Percentiles rank a stretch among this genome's conserved stretches.
These are phyloP conservation scores for Thermoascus crustaceus DNA, from an alignment of 2,329 filamentous ascomycete genomes.

Conservation along the genomic window DNA sequence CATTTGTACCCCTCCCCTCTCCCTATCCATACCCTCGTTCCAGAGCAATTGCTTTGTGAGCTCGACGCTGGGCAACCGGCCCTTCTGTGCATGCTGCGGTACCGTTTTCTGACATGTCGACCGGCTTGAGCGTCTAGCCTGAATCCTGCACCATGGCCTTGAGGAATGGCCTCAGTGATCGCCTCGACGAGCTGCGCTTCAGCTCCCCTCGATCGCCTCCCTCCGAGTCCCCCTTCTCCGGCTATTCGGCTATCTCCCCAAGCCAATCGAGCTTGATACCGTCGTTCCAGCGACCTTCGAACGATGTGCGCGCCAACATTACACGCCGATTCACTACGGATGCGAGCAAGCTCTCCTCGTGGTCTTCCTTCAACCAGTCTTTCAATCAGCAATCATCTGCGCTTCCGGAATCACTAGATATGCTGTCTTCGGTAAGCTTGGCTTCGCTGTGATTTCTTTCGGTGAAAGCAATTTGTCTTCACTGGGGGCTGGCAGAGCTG, in stretches of 20 bases:
- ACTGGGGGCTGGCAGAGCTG: background rate
- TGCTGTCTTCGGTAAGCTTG: slow-evolving; percentile 45
- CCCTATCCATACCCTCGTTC: slow-evolving; percentile 7
- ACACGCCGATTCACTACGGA: slow-evolving; percentile 93
- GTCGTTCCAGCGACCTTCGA: slow-evolving; percentile 46
- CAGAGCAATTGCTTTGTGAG: background rate
- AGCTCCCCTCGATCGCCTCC: slow-evolving; percentile 68
- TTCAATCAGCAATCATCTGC: slow-evolving; percentile 43
- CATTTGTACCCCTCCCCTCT: slow-evolving; percentile 4
- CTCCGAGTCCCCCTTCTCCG: slow-evolving; percentile 66
- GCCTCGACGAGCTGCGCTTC: slow-evolving; percentile 74
- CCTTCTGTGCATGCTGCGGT: background rate
- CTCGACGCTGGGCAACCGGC: background rate
- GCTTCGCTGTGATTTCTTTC: slow-evolving; percentile 2
- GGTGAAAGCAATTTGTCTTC: no score
- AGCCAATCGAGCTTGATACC: slow-evolving; percentile 56
- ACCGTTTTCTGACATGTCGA: slow-evolving; percentile 2
- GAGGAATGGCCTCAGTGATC: slow-evolving; percentile 53
- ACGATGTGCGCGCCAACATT: slow-evolving; percentile 67
- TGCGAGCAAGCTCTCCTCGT: slow-evolving; percentile 70
- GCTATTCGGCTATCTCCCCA: slow-evolving; percentile 65
- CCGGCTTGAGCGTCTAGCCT: slow-evolving; percentile 11
- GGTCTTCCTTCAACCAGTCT: slow-evolving; percentile 57
- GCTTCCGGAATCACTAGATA: slow-evolving; percentile 46
- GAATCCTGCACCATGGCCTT: slow-evolving; percentile 50